Evolutionary conservation across 2,329 filamentous ascomycete species (phyloP).

Genomic region (Gaeumannomyces sp.): DNA sequence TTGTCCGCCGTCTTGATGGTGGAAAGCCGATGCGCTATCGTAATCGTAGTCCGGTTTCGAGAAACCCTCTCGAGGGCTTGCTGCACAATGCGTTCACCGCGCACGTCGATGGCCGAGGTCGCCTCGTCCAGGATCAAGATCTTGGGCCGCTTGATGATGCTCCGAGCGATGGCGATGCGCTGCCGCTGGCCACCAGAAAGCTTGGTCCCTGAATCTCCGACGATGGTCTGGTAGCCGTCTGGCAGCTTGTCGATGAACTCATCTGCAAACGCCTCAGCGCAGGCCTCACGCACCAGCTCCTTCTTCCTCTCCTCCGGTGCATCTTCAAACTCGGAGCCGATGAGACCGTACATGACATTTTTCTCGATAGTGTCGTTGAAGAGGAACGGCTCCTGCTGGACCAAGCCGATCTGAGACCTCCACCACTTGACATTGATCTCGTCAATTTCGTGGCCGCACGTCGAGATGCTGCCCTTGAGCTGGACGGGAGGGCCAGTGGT

Average conservation of each 20-base stretch:
- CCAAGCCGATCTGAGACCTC: conserved; percentile 39
- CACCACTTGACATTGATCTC: conserved; percentile 65
- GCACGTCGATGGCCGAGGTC: conserved; percentile 57
- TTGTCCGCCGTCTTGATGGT: conserved; percentile 73
- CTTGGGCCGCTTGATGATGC: conserved; percentile 58
- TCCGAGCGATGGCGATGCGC: conserved; percentile 65
- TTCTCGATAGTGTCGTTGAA: conserved; percentile 38
- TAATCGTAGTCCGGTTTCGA: conserved; percentile 83
- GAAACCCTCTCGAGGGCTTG: conserved; percentile 46
- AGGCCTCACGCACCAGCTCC: conserved; percentile 45
- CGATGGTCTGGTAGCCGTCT: conserved; percentile 19
- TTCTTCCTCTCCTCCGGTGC: conserved; percentile 33
- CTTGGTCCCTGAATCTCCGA: conserved; percentile 29
- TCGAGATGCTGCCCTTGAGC: conserved; percentile 45
- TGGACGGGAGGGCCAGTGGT: conserved; percentile 36
- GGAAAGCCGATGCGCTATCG: conserved; percentile 58
- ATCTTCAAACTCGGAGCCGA: conserved; percentile 21
- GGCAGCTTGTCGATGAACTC: conserved; percentile 43
- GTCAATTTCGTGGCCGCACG: conserved; percentile 63
- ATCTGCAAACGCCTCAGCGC: conserved; percentile 50
- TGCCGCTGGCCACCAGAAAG: conserved; percentile 69
- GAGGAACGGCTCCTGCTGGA: conserved; percentile 29
- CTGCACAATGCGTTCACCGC: conserved; percentile 61
- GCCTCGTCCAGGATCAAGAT: conserved; percentile 70
- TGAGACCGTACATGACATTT: conserved; percentile 44